These are phyloP conservation scores for Thymus mandschuricus DNA, from an alignment of 257 asterid genomes.

Conservation along the genomic window DNA sequence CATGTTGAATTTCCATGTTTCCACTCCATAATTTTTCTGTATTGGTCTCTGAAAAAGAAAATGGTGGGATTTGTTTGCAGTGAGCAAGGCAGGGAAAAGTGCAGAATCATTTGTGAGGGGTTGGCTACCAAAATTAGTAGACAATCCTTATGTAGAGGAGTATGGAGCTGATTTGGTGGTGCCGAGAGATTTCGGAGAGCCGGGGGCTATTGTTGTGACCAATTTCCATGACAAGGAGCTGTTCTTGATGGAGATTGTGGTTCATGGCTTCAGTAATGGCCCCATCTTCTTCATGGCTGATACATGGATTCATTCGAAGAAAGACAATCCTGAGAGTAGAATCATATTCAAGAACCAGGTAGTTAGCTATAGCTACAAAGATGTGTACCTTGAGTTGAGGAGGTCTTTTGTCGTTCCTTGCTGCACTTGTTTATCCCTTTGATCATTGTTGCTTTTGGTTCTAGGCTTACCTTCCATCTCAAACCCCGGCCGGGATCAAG, in stretches of 20 bases:
- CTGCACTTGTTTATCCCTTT: not conserved
- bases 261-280: constrained; percentile 66
- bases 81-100: constrained; percentile 41
- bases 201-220: constrained; percentile 77
- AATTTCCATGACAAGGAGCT: constrained; percentile 83
- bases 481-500: constrained; percentile 82
- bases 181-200: constrained; percentile 78
- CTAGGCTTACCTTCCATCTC: constrained; percentile 81
- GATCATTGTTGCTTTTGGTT: constrained; percentile 12
- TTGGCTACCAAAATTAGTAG: constrained; percentile 64
- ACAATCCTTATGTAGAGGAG: constrained; percentile 64
- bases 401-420: not conserved
- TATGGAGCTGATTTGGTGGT: constrained; percentile 67
- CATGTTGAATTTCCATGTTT: too few relatives aligned
- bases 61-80: constrained; percentile 36
- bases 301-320: constrained; percentile 90
- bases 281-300: constrained; percentile 71
- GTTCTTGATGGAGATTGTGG: constrained; percentile 71
- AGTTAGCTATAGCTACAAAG: not conserved
- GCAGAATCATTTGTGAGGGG: constrained; percentile 80
- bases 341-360: constrained; percentile 84
- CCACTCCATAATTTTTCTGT: too few relatives aligned
- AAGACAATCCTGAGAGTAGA: constrained; percentile 73
- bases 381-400: too few relatives aligned
- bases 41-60: too few relatives aligned